Evolutionary conservation across 768 basidiomycete genomes (phyloP).

Genomic region (Rhodosporidiobolus sp.): DNA sequence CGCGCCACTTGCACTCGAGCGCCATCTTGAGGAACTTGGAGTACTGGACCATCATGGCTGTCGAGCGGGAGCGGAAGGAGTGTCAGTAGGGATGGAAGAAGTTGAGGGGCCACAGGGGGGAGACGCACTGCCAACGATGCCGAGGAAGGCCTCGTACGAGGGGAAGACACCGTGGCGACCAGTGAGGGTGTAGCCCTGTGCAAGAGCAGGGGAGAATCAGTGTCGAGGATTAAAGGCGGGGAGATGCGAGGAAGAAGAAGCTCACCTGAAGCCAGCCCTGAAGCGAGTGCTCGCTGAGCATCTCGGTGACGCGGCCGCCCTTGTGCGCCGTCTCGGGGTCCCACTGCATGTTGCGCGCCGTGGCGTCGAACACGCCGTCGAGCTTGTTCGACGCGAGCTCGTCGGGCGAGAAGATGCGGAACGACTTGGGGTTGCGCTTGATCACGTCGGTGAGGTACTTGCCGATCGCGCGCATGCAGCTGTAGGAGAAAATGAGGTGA

Average conservation of each 20-base stretch:
- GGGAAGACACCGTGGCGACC: slow-evolving; percentile 75
- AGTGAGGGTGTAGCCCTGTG: slow-evolving; percentile 84
- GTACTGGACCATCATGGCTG: slow-evolving; percentile 52
- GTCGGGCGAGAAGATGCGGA: slow-evolving; percentile 89
- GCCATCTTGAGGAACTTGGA: slow-evolving; percentile 84
- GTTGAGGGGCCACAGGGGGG: slow-evolving; percentile 53
- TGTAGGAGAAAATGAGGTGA: neutral
- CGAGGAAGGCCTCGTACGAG: slow-evolving; percentile 85
- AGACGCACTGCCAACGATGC: slow-evolving; percentile 64
- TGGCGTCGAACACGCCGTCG: slow-evolving; percentile 66
- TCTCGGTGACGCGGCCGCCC: slow-evolving; percentile 81
- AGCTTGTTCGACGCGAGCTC: slow-evolving; percentile 52
- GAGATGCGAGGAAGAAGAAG: neutral
- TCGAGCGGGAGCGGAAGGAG: neutral
- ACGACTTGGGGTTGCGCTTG: slow-evolving; percentile 64
- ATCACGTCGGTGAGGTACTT: slow-evolving; percentile 51
- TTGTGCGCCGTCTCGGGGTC: slow-evolving; percentile 59
- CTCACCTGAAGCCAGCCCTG: slow-evolving; percentile 66
- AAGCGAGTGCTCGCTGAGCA: slow-evolving; percentile 76
- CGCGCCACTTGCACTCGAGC: slow-evolving; percentile 60
- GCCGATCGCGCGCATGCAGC: slow-evolving; percentile 47
- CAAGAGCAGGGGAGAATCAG: neutral
- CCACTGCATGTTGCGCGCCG: slow-evolving; percentile 70
- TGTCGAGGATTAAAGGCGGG: neutral
- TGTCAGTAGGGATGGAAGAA: slow-evolving; percentile 52